These are phyloP conservation scores for Breynia disticha DNA, from an alignment of 441 rosid genomes.

Conservation along the genomic window DNA sequence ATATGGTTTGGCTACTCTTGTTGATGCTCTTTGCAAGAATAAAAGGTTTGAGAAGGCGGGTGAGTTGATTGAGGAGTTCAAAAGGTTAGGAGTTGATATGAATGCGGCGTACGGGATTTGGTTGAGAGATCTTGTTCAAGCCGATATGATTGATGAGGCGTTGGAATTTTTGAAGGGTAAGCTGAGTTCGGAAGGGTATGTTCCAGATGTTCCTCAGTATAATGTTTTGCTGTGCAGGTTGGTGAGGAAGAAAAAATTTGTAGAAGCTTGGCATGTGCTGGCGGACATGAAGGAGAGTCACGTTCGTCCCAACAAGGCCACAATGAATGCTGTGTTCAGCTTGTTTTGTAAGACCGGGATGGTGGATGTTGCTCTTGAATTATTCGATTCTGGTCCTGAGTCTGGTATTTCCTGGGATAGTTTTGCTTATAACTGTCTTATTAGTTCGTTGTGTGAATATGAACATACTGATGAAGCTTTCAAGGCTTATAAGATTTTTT, in stretches of 20 bases:
- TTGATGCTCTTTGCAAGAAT: conserved; percentile 42
- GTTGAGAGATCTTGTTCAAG: conserved; percentile 41
- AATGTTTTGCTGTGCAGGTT: conserved; percentile 48
- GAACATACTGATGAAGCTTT: conserved; percentile 49
- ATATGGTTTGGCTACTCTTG: conserved; percentile 28
- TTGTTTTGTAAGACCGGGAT: conserved; percentile 84
- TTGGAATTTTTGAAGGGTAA: conserved; percentile 46
- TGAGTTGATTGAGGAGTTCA: conserved; percentile 43
- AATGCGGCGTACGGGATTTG: conserved; percentile 48
- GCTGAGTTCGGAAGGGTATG: conserved; percentile 39
- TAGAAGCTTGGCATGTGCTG: conserved; percentile 50
- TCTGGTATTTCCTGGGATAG: conserved; percentile 37
- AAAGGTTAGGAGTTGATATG: conserved; percentile 26
- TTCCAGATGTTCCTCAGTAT: conserved; percentile 46
- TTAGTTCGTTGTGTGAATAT: conserved; percentile 45
- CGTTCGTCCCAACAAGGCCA: conserved; percentile 43
- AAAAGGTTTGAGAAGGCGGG: conserved; percentile 36
- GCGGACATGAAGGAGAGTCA: conserved; percentile 54
- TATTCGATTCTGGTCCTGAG: conserved; percentile 53
- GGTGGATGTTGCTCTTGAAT: conserved; percentile 60
- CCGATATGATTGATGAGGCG: conserved; percentile 40
- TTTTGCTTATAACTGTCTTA: conserved; percentile 51
- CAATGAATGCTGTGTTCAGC: conserved; percentile 62
- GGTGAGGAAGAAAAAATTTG: conserved; percentile 42
- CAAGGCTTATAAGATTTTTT: conserved; percentile 35